A percentile compares a stretch with the other conserved stretches of the same genome.
Conservation (phyloP, 768 basidiomycete species). For the Amanita fuliginea region DNA sequence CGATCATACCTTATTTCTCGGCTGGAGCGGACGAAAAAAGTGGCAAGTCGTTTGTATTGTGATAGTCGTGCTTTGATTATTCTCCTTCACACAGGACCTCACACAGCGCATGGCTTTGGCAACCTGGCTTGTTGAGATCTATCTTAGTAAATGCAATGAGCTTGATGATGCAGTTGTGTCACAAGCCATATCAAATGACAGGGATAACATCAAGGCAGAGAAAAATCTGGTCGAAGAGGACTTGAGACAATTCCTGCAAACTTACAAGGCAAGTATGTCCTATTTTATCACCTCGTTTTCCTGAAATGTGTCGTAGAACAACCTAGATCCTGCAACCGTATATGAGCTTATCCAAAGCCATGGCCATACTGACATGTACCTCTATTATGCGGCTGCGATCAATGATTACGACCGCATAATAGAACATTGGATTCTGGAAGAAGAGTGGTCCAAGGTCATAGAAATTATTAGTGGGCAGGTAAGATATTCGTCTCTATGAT, state of each 20-base stretch:
- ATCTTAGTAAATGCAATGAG: slow-evolving; percentile 92
- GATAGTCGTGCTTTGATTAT: not conserved
- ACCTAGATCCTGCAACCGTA: slow-evolving; percentile 74
- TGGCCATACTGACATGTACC: slow-evolving; percentile 85
- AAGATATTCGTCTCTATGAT: slow-evolving; percentile 9
- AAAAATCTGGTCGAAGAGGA: slow-evolving; percentile 84
- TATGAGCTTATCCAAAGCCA: slow-evolving; percentile 93
- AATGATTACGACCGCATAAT: slow-evolving; percentile 80
- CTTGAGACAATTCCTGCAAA: slow-evolving; percentile 83
- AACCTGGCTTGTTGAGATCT: slow-evolving; percentile 97
- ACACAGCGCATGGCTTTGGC: slow-evolving; percentile 97
- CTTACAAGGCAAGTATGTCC: slow-evolving; percentile 63
- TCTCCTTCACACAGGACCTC: slow-evolving; percentile 49
- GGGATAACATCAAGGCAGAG: slow-evolving; percentile 77
- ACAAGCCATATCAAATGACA: slow-evolving; percentile 69
- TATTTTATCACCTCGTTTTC: not conserved
- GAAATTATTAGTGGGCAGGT: slow-evolving; percentile 88
- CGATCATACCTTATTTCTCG: slow-evolving; percentile 83
- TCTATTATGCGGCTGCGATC: slow-evolving; percentile 77
- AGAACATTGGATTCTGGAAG: slow-evolving; percentile 87
- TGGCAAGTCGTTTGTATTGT: slow-evolving; percentile 32
- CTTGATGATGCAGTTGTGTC: slow-evolving; percentile 90
- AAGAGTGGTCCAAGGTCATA: slow-evolving; percentile 86
- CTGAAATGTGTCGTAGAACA: slow-evolving; percentile 35
- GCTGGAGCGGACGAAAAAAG: slow-evolving; percentile 75